Percentiles rank a stretch among this genome's conserved stretches.
These are phyloP conservation scores for Amphibolis antarctica DNA, from an alignment of 106 monocot species.

Conservation along the genomic window DNA sequence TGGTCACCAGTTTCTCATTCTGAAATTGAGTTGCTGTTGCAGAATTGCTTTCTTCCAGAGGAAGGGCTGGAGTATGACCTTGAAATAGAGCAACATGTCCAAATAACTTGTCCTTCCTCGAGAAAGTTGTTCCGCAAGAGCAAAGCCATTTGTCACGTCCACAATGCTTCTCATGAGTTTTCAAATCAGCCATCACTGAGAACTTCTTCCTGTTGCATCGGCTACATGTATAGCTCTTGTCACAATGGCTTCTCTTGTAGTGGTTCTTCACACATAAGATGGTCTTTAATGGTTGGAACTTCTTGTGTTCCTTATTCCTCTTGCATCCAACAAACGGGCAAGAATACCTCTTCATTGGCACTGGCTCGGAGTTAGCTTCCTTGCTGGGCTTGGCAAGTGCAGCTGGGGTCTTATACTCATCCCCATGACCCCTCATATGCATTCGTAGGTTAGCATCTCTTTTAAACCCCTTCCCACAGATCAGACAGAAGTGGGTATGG, in stretches of 20 bases:
- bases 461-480: conserved; percentile 94
- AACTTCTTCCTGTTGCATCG: conserved; percentile 69
- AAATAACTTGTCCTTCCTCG: conserved; percentile 82
- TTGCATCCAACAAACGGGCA: conserved; percentile 84
- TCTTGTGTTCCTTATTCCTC: conserved; percentile 90
- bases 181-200: conserved; percentile 72
- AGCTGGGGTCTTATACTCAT: conserved; percentile 77
- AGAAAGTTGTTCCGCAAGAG: conserved; percentile 77
- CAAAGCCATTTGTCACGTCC: conserved; percentile 69
- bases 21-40: neutral
- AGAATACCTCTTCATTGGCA: conserved; percentile 53
- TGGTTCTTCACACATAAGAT: conserved; percentile 92
- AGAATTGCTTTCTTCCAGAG: conserved; percentile 7
- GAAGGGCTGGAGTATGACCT: conserved; percentile 64
- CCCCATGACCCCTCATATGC: conserved; percentile 99
- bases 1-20: neutral
- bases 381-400: conserved; percentile 80
- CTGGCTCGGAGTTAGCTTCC: conserved; percentile 27
- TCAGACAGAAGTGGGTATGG: conserved; percentile 79
- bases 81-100: conserved; percentile 84
- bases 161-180: conserved; percentile 93
- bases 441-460: conserved; percentile 88
- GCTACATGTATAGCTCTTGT: conserved; percentile 61
- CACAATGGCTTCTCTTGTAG: conserved; percentile 90
- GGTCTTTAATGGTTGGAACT: conserved; percentile 89